Base-by-base conservation (phyloP, 257 asterid species). In the Salvia splendens region DNA sequence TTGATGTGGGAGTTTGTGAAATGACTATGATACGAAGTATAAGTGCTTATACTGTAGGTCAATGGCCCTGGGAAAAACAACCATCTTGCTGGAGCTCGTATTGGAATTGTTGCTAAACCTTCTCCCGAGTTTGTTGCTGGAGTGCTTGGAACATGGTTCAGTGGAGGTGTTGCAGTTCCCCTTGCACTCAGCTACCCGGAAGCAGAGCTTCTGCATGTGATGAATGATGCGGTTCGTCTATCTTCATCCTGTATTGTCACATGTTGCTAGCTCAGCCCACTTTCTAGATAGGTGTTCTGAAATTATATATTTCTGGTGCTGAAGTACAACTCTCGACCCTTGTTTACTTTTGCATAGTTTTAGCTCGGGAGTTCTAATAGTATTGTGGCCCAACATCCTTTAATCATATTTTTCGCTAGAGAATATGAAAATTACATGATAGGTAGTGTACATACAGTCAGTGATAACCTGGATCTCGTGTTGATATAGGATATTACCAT, bases 121-220 rank as follows among this genome's bases (percentile, higher is more conserved):
- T 81, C 87, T 64, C 85, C 97, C 0, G 99, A 93, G 83, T 93
- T 93, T 75, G 95, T 93, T 60, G 95, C 97, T 54, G 96, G 88
- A 68, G 75, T 93, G 30, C 86, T 93, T 62, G 99, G 95, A 53
- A 90, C 95, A 45, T 93, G 99, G 99, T 80, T 86, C 64, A 77
- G 95, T 78, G 95, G 97, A 72, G 95, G 96, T 65, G 96, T 91
- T 71, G 96, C 96, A 0, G 99, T 93, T 20, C 99, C 99, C 64
- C 96, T 93, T 17, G 99, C 99, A 40, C 88, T 93, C 66, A 90
- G 97, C 90, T 93, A 93, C 74, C 99, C 99, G 4, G 99, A 93
- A 81, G 82, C 91, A 45, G 99, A 93, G 82, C 81, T 93, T 33
- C 81, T 93, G 68, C 99, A 93, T 67, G 99, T 93, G 78, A 85